These are phyloP conservation scores for Hypoxylon crocopeplum DNA, from an alignment of 495 filamentous ascomycete species.

Conservation along the genomic window DNA sequence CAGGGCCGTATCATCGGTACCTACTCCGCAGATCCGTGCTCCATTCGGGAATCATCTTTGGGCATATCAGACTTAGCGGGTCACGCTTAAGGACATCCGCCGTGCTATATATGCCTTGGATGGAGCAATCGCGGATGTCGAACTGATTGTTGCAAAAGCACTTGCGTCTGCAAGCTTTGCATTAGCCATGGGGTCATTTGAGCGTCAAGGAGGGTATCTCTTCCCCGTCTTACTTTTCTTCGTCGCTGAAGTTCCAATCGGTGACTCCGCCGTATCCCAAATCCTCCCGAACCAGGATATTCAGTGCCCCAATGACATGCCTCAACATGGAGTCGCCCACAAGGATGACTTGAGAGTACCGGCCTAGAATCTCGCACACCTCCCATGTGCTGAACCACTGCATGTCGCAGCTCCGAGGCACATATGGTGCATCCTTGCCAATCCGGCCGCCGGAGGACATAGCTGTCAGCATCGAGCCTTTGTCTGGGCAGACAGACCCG, in stretches of 20 bases:
- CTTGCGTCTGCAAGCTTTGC: slow-evolving; percentile 40
- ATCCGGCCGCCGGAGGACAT: slow-evolving; percentile 60
- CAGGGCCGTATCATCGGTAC: slow-evolving; percentile 3
- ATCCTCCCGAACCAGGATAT: slow-evolving; percentile 57
- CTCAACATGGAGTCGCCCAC: slow-evolving; percentile 62
- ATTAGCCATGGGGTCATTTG: slow-evolving; percentile 8
- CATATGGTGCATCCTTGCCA: slow-evolving; percentile 56
- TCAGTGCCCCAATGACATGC: slow-evolving; percentile 60
- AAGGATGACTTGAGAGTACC: slow-evolving; percentile 58
- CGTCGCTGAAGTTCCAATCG: slow-evolving; percentile 59
- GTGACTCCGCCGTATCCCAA: slow-evolving; percentile 61
- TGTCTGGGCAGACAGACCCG: slow-evolving; percentile 49
- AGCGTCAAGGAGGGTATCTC: not conserved
- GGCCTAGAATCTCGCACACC: slow-evolving; percentile 54
- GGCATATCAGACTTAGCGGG: slow-evolving; percentile 52
- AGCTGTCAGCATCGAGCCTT: slow-evolving; percentile 52
- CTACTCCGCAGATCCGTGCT: slow-evolving; percentile 46
- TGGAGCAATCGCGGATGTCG: slow-evolving; percentile 58
- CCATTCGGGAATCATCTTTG: slow-evolving; percentile 49
- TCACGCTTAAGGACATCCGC: slow-evolving; percentile 56
- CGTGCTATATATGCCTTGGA: slow-evolving; percentile 61
- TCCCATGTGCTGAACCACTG: slow-evolving; percentile 59
- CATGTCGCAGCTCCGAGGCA: slow-evolving; percentile 59
- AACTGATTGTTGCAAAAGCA: slow-evolving; percentile 64
- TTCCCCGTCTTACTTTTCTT: slow-evolving; percentile 49